Conservation (phyloP, 345 rosid species). For the Schrenkiella parvula region DNA sequence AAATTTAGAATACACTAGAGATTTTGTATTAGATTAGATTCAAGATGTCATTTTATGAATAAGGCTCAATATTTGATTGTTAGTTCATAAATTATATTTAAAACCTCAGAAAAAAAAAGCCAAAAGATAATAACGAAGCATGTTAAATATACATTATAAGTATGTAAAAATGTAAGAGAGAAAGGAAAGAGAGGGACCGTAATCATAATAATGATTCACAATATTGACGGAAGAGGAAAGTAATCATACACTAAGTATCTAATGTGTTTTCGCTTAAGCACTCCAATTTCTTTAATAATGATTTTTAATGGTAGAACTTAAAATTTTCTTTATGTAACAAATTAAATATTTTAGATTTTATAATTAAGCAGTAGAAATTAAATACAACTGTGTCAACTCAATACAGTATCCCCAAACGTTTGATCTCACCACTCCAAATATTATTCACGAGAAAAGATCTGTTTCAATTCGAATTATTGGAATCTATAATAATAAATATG, state of each 20-base stretch:
- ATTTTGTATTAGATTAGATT: neutral
- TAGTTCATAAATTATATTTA: neutral
- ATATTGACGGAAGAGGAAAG: neutral
- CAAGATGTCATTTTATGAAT: neutral
- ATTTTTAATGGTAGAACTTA: neutral
- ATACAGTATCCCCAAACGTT: neutral
- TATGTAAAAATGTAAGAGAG: neutral
- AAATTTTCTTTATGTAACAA: neutral
- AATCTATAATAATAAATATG: neutral
- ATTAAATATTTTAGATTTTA: neutral
- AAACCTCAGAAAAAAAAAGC: neutral
- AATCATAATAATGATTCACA: neutral
- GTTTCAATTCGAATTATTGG: neutral
- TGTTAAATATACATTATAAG: neutral
- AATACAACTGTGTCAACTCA: neutral
- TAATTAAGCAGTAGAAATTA: neutral
- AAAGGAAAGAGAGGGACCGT: neutral
- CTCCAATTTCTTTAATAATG: constrained; percentile 10
- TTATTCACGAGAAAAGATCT: constrained; percentile 9
- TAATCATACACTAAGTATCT: neutral
- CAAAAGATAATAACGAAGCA: neutral
- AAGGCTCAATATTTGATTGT: neutral
- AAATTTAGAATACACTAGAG: neutral
- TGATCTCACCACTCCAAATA: neutral
- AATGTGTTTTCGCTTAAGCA: constrained; percentile 12